phyloP scores from a whole-genome alignment of 148 eudicot genomes.

The Suaeda aralocaspica region DNA sequence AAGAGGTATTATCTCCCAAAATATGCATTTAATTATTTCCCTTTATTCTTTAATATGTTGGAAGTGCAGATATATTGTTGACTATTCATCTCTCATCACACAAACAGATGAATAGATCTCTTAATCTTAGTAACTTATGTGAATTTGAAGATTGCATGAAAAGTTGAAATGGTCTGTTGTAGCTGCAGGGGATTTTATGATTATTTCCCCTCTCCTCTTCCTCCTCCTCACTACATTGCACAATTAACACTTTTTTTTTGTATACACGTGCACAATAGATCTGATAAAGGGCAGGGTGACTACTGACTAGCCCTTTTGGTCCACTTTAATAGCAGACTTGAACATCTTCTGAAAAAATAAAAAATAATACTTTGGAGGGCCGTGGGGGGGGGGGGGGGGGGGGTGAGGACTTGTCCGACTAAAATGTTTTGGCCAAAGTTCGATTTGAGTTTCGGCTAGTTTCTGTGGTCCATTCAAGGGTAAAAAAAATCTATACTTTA shows the following conservation, averaged over 20 bases:
- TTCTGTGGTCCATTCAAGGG: too few relatives aligned
- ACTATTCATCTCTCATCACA: neutral
- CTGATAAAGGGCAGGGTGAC: neutral
- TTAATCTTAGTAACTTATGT: neutral
- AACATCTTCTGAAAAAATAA: too few relatives aligned
- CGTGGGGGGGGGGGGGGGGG: too few relatives aligned
- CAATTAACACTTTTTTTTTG: neutral
- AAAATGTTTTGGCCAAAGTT: too few relatives aligned
- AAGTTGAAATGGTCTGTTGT: neutral
- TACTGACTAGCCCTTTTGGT: neutral
- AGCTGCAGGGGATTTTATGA: neutral
- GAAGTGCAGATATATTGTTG: neutral
- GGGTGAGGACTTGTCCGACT: too few relatives aligned
- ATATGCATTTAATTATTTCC: too few relatives aligned
- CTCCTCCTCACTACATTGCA: neutral
- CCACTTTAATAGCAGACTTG: neutral
- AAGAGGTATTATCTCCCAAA: slow-evolving; percentile 59
- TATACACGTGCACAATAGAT: neutral
- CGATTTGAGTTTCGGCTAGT: too few relatives aligned
- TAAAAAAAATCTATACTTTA: too few relatives aligned
- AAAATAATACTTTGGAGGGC: too few relatives aligned
- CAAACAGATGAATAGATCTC: neutral
- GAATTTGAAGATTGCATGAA: neutral
- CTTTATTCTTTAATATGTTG: too few relatives aligned
- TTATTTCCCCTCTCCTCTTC: neutral